phyloP scores from a whole-genome alignment of 176 grass and related monocot species.

The Oryza officinalis region DNA sequence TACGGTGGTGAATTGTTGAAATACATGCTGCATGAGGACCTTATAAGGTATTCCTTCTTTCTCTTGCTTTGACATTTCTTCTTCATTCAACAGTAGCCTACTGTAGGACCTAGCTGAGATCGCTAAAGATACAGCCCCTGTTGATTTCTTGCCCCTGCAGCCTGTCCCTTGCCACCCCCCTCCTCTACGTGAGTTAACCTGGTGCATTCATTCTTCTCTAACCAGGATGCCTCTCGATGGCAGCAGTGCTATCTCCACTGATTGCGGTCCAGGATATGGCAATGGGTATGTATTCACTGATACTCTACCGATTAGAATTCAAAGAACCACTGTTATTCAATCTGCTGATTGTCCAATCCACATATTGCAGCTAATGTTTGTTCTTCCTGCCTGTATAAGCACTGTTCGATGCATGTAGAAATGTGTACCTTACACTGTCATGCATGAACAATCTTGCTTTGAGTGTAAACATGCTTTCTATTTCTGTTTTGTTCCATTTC shows the following conservation, averaged over 20 bases:
- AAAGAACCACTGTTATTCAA: neutral
- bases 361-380: neutral
- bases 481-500: too few relatives aligned
- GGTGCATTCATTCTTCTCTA: neutral
- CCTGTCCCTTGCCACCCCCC: too few relatives aligned
- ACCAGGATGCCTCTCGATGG: neutral
- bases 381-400: neutral
- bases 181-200: too few relatives aligned
- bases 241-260: neutral
- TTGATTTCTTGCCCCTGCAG: too few relatives aligned
- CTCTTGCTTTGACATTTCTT: neutral
- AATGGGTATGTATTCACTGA: neutral
- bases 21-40: neutral
- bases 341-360: neutral
- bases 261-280: neutral
- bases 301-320: neutral
- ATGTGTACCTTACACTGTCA: neutral
- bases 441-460: neutral
- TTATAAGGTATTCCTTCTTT: neutral
- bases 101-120: neutral
- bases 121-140: neutral
- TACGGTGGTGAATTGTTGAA: neutral
- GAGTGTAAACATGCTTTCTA: too few relatives aligned
- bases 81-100: neutral
- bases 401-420: neutral